Evolutionary conservation across 139 green algal genomes (phyloP), one percentile per base, ranked within the genome.

Genomic region (Medakamo hakoo): DNA sequence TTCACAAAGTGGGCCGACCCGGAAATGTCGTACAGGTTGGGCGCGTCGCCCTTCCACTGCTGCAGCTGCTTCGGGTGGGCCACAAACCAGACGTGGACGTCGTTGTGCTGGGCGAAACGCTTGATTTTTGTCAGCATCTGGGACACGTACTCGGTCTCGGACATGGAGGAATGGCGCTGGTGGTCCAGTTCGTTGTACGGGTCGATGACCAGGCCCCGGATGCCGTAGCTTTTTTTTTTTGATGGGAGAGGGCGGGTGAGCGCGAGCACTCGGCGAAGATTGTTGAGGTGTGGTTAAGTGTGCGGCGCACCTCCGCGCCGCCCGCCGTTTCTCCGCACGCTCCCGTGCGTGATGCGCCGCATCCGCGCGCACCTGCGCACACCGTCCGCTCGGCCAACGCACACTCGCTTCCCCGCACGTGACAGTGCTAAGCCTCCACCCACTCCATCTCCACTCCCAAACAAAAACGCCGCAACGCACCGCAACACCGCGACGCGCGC

Each of bases 131-230:
- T 87, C 57, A 98, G 78, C 86, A 98, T 92, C 31, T 80, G 63
- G 74, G 77, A 90, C 22, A 98, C 85, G 63, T 96, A 95, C 80
- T 97, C 88, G 18, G 90, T 97, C 74, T 97, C 91, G 28, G 40
- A 86, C 71, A 81, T 77, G 66, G 70, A 55, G 9, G 59, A 25
- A 1, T 68, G 64, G 19, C 81, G 71, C 49, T 78, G 68, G 71
- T 95, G 88, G 70, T 95, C 83, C 27, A 98, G 79, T 78, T 98
- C 92, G 70, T 98, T 98, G 86, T 96, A 98, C 0, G 92, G 92
- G 73, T 98, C 92, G 56, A 98, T 95, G 27, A 98, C 84, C 24
- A 98, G 79, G 19, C 91, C 91, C 2, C 81, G 72, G 63, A 98
- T 96, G 78, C 90, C 88, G 71, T 90, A 87, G 57, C 80, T 83